These are phyloP conservation scores for Oryza punctata DNA, from an alignment of 176 grass and related monocot genomes.

Conservation along the genomic window DNA sequence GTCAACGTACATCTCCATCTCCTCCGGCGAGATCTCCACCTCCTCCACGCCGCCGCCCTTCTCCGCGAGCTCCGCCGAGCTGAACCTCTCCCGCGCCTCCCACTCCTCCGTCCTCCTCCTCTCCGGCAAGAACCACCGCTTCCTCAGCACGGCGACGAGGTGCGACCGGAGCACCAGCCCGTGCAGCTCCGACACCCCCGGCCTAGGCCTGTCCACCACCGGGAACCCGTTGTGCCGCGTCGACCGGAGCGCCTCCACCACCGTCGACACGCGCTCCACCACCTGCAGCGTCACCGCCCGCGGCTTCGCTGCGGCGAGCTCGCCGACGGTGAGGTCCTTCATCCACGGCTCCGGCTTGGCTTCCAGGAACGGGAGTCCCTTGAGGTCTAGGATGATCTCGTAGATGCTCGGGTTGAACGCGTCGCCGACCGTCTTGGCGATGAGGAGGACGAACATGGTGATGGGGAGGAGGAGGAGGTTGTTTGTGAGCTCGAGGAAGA, in stretches of 20 bases:
- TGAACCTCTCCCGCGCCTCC: conserved; percentile 77
- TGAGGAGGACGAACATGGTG: conserved; percentile 97
- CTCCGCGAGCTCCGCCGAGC: conserved; percentile 65
- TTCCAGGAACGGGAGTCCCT: conserved; percentile 83
- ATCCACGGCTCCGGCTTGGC: conserved; percentile 86
- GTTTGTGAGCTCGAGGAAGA: conserved; percentile 98
- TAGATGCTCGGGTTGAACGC: conserved; percentile 94
- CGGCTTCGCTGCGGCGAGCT: conserved; percentile 69
- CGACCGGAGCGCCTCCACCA: conserved; percentile 50
- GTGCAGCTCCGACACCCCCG: conserved; percentile 63
- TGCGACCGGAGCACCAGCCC: conserved; percentile 79
- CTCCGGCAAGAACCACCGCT: conserved; percentile 75
- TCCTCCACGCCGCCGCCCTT: conserved; percentile 44
- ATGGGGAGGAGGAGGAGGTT: conserved; percentile 86
- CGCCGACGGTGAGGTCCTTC: conserved; percentile 82
- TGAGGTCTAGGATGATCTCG: conserved; percentile 98
- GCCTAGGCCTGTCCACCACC: conserved; percentile 54
- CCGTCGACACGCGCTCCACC: conserved; percentile 62
- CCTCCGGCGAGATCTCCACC: conserved; percentile 51
- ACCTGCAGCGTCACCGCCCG: conserved; percentile 55
- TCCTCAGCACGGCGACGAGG: conserved; percentile 65
- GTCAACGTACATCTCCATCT: conserved; percentile 82
- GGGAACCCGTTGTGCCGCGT: conserved; percentile 90
- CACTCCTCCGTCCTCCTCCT: conserved; percentile 68
- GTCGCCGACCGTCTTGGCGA: conserved; percentile 85